phyloP scores from a whole-genome alignment of 306 rosid genomes.

The Crotalaria pallida region DNA sequence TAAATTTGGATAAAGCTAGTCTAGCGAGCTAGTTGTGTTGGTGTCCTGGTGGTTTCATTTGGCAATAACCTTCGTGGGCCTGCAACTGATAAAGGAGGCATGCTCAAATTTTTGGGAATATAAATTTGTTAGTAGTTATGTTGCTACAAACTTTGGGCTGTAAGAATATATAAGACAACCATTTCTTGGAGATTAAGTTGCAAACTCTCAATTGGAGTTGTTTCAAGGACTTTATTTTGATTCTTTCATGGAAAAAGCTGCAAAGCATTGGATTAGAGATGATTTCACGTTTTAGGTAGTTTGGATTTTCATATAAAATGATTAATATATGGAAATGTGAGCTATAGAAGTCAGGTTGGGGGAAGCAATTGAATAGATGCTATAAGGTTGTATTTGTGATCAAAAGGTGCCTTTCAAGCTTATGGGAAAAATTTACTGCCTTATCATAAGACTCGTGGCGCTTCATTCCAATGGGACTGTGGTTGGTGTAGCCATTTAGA shows the following conservation, averaged over 20 bases:
- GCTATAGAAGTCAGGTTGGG: neutral
- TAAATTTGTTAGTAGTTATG: neutral
- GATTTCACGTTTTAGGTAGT: no score
- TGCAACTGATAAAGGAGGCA: conserved; percentile 21
- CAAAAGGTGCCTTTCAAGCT: neutral
- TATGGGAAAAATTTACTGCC: neutral
- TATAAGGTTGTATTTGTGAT: neutral
- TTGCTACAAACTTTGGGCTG: conserved; percentile 11
- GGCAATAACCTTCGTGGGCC: conserved; percentile 4
- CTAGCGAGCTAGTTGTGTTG: conserved; percentile 20
- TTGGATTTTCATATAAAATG: no score
- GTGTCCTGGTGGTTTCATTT: conserved; percentile 6
- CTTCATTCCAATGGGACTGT: neutral
- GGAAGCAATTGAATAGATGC: neutral
- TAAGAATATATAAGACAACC: conserved; percentile 13
- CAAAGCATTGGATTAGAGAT: neutral
- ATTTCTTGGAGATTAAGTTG: conserved; percentile 28
- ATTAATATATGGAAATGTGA: neutral
- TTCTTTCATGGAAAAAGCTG: neutral
- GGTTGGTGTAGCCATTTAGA: neutral
- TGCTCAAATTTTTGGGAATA: conserved; percentile 16
- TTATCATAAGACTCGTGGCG: neutral
- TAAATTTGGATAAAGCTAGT: conserved; percentile 4
- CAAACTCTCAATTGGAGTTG: conserved; percentile 6
- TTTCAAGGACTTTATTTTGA: neutral